phyloP scores from a whole-genome alignment of 257 asterid species.

The Handroanthus guayacan region DNA sequence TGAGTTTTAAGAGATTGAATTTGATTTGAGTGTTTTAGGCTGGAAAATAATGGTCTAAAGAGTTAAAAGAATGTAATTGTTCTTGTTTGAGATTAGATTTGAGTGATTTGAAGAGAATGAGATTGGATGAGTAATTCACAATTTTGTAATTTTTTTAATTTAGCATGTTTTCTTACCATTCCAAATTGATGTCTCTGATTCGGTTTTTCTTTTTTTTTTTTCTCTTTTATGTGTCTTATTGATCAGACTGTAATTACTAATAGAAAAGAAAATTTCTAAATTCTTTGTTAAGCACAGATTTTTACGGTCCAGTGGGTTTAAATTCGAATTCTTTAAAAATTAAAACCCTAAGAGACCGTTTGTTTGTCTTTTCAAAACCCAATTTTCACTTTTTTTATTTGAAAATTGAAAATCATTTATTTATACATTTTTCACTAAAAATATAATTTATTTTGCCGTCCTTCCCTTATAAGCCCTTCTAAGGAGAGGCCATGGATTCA shows the following conservation, averaged over 20 bases:
- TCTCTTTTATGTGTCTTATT: slow-evolving; percentile 19
- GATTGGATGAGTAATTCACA: slow-evolving; percentile 24
- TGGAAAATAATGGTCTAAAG: neutral
- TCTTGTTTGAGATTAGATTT: slow-evolving; percentile 32
- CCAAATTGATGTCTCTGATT: slow-evolving; percentile 8
- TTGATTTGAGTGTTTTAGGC: neutral
- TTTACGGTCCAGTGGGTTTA: neutral
- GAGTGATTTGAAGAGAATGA: slow-evolving; percentile 24
- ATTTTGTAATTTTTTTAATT: neutral
- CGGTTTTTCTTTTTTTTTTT: slow-evolving; percentile 19
- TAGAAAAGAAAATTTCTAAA: neutral
- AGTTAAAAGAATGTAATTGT: slow-evolving; percentile 7
- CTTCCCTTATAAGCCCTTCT: too few relatives aligned
- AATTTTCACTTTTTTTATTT: too few relatives aligned
- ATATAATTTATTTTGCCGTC: too few relatives aligned
- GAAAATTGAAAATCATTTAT: too few relatives aligned
- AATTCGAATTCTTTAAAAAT: neutral
- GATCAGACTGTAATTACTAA: neutral
- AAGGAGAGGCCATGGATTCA: too few relatives aligned
- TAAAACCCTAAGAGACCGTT: too few relatives aligned
- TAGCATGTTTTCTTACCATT: neutral
- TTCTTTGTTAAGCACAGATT: neutral
- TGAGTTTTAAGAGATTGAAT: slow-evolving; percentile 11
- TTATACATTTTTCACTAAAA: too few relatives aligned
- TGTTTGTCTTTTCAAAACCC: too few relatives aligned